Conservation (phyloP, 495 filamentous ascomycete genomes). For the Sabuloglossum arenarium region DNA sequence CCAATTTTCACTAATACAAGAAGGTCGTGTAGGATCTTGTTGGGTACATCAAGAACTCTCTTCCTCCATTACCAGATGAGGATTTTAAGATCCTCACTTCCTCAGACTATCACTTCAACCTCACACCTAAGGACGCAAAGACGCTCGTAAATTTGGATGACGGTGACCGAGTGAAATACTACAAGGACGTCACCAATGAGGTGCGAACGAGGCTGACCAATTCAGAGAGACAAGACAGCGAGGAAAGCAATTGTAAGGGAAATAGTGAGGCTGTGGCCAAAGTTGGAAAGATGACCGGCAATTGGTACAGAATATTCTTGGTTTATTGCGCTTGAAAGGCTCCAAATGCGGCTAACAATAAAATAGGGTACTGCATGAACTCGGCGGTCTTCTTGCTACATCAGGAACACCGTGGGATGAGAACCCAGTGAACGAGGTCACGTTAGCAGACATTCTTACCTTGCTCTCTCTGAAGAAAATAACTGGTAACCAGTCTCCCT, state of each 20-base stretch:
- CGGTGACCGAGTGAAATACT: conserved; percentile 65
- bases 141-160: conserved; percentile 60
- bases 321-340: neutral
- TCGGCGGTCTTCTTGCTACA: conserved; percentile 52
- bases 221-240: neutral
- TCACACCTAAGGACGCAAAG: conserved; percentile 73
- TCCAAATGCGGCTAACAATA: conserved; percentile 2
- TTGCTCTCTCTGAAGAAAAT: conserved; percentile 44
- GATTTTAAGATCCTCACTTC: conserved; percentile 34
- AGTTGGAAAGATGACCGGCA: conserved; percentile 11
- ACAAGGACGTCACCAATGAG: conserved; percentile 45
- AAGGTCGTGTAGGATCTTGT: conserved; percentile 31
- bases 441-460: conserved; percentile 46
- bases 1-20: neutral
- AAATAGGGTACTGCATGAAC: conserved; percentile 69
- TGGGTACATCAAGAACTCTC: conserved; percentile 28
- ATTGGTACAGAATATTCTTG: conserved; percentile 1
- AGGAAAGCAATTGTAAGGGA: conserved; percentile 9
- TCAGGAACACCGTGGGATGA: conserved; percentile 29
- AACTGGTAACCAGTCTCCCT: conserved; percentile 29
- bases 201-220: conserved; percentile 22
- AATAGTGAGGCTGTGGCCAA: neutral
- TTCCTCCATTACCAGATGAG: conserved; percentile 52
- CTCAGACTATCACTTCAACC: conserved; percentile 26
- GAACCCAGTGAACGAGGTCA: conserved; percentile 31